Conservation (phyloP, 1,139 yeast species). For the Zygotorulaspora mrakii region DNA sequence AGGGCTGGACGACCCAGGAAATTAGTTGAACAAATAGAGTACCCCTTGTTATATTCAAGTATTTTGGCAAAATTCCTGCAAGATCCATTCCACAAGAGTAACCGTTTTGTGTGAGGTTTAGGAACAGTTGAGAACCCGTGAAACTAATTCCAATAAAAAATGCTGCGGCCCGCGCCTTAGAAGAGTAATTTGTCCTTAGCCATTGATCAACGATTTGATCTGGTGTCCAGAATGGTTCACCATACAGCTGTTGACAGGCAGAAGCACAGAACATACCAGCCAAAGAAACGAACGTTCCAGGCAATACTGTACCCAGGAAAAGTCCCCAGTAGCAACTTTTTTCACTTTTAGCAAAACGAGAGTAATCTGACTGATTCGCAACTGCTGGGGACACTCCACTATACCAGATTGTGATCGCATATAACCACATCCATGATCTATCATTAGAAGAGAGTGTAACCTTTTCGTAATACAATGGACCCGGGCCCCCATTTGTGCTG, state of each 20-base stretch:
- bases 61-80: conserved; percentile 42
- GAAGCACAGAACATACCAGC: conserved; percentile 37
- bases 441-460: conserved; percentile 15
- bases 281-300: conserved; percentile 37
- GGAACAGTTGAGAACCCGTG: conserved; percentile 36
- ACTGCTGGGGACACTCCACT: conserved; percentile 38
- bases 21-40: conserved; percentile 34
- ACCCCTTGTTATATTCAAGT: conserved; percentile 42
- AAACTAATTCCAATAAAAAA: conserved; percentile 39
- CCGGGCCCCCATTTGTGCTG: conserved; percentile 31
- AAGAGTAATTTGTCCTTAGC: conserved; percentile 29
- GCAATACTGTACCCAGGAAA: conserved; percentile 23
- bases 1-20: conserved; percentile 37
- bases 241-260: conserved; percentile 30
- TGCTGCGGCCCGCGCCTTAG: conserved; percentile 39
- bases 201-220: conserved; percentile 30
- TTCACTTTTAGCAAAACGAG: conserved; percentile 34
- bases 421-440: conserved; percentile 36
- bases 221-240: conserved; percentile 37
- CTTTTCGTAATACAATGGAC: conserved; percentile 24
- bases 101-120: conserved; percentile 44
- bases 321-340: conserved; percentile 25
- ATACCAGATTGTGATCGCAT: conserved; percentile 36
- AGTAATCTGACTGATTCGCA: conserved; percentile 38
- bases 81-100: conserved; percentile 46